Percentiles rank a stretch among this genome's conserved stretches.
Evolutionary conservation across 1,284 basidiomycete genomes (phyloP).

Genomic region (Apiotrichum montevideense): DNA sequence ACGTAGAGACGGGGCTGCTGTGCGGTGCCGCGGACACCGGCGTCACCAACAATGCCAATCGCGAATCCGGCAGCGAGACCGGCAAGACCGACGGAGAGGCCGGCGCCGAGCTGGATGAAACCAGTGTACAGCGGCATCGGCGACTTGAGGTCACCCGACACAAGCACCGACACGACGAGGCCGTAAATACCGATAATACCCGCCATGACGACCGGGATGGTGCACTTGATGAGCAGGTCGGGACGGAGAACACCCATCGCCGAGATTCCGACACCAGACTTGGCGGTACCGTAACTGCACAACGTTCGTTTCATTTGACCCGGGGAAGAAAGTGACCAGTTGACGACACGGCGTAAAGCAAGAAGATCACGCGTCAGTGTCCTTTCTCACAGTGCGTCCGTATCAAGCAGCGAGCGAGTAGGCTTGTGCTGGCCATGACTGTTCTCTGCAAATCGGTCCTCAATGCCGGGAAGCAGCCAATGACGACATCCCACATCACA

Average conservation of each 20-base stretch:
- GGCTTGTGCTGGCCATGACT: no score
- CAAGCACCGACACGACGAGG: slow-evolving; percentile 85
- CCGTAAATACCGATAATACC: slow-evolving; percentile 99
- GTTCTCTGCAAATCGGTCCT: no score
- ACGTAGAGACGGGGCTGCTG: slow-evolving; percentile 92
- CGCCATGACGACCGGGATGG: slow-evolving; percentile 98
- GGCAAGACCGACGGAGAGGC: slow-evolving; percentile 72
- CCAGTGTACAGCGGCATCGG: slow-evolving; percentile 68
- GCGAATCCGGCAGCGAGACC: slow-evolving; percentile 87
- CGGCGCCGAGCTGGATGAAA: slow-evolving; percentile 84
- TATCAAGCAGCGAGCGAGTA: no score
- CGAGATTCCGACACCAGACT: slow-evolving; percentile 97
- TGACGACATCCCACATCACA: neutral
- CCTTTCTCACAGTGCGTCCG: no score
- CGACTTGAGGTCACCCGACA: slow-evolving; percentile 61
- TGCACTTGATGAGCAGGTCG: slow-evolving; percentile 91
- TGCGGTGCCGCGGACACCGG: slow-evolving; percentile 82
- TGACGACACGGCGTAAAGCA: no score
- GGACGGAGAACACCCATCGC: slow-evolving; percentile 95
- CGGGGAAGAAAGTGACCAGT: no score
- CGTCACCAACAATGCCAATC: slow-evolving; percentile 92
- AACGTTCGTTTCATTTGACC: no score
- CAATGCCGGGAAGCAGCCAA: neutral
- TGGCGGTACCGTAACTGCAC: slow-evolving; percentile 78
- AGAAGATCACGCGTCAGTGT: no score